Evolutionary conservation across 2,329 filamentous ascomycete genomes (phyloP).

Genomic region (Colletotrichum abscissum): DNA sequence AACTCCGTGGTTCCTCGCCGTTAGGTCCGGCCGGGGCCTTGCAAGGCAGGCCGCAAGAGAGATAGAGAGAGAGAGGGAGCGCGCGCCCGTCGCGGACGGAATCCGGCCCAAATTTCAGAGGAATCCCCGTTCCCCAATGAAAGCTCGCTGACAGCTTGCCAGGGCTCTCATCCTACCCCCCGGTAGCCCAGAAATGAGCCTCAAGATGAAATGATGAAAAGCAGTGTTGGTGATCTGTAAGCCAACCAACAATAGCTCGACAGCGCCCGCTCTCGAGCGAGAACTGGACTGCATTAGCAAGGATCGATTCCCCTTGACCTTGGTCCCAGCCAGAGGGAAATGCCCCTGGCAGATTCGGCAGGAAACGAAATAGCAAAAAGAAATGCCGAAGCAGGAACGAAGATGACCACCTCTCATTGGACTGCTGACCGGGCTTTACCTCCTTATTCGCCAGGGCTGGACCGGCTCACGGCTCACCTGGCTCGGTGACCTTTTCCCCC

Average conservation of each 20-base stretch:
- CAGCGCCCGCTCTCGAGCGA: background rate
- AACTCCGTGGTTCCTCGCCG: background rate
- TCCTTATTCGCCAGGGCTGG: slow-evolving; percentile 6
- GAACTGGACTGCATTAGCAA: background rate
- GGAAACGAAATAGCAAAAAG: background rate
- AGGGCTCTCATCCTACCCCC: background rate
- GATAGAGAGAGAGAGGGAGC: background rate
- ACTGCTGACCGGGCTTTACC: background rate
- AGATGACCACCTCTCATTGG: background rate
- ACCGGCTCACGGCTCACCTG: background rate
- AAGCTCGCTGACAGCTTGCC: background rate
- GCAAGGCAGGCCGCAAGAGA: background rate
- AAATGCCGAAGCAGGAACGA: slow-evolving; percentile 9
- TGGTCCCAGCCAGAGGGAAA: slow-evolving; percentile 4
- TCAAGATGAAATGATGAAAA: background rate
- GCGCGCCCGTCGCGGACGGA: background rate
- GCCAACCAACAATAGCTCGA: background rate
- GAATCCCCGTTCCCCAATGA: background rate
- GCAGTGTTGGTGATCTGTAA: background rate
- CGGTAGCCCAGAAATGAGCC: background rate
- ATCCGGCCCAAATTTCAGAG: background rate
- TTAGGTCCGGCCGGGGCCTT: background rate
- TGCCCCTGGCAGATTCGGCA: slow-evolving; percentile 22
- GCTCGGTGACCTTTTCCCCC: background rate
- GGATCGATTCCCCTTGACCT: background rate